These are phyloP conservation scores for Phytophthora tentaculata DNA, from an alignment of 352 stramenopile genomes.

Conservation along the genomic window DNA sequence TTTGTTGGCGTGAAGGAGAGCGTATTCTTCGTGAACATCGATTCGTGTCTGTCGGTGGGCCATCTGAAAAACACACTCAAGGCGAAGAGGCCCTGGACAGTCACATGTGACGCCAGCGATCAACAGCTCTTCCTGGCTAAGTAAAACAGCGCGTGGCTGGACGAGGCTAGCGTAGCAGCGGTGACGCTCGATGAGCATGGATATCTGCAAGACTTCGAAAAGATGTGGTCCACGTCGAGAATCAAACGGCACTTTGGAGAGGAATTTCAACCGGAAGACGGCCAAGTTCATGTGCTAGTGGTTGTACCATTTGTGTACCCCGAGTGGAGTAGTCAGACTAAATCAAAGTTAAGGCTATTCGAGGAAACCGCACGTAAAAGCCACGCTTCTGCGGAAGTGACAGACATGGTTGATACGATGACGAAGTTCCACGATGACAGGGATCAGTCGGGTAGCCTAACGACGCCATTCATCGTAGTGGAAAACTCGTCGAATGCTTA, in stretches of 20 bases:
- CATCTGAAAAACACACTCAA: too few relatives aligned
- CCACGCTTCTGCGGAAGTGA: background rate
- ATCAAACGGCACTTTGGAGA: background rate
- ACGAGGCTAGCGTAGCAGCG: background rate
- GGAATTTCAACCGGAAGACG: background rate
- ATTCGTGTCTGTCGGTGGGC: too few relatives aligned
- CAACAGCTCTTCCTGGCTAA: background rate
- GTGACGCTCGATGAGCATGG: background rate
- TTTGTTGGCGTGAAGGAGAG: too few relatives aligned
- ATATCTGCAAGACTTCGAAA: background rate
- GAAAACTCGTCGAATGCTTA: too few relatives aligned
- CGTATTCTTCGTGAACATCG: too few relatives aligned
- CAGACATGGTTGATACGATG: background rate
- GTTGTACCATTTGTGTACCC: background rate
- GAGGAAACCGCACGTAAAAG: background rate
- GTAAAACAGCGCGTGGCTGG: background rate
- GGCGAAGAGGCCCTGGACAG: too few relatives aligned
- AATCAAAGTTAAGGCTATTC: too few relatives aligned
- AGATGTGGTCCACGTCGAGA: background rate
- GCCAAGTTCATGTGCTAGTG: background rate
- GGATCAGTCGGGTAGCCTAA: background rate
- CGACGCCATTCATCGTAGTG: background rate
- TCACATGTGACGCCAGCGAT: background rate
- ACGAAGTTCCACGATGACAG: background rate
- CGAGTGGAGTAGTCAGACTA: background rate